Base-by-base conservation (phyloP, 164 flowering plant species). In the Magnolia officinalis region DNA sequence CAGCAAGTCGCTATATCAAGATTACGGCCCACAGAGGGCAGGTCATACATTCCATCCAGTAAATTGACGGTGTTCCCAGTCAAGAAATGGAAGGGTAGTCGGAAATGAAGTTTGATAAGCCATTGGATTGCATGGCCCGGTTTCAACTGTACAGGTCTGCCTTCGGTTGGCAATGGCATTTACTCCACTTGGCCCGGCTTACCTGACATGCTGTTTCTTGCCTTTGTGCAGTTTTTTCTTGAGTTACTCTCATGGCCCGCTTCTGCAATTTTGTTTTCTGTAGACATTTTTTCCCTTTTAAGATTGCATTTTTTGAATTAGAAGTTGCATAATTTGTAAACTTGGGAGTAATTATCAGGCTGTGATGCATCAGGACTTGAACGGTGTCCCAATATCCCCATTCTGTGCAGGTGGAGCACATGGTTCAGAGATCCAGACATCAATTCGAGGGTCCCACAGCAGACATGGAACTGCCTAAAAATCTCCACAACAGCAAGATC, bases 31-130 rank as follows among this genome's bases (percentile, higher is more conserved):
- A 73, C 87, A 50, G 90, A 87, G 50, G 75, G 78, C 52, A 81
- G 86, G 66, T 72, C 78, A n/a, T 67, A 69, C 51, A 78, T 69
- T 8, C 59, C 88, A 67, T 78, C 75, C 64, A 80, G 78, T 52
- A 90, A 88, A 77, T 77, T 90, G 23, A 89, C 91, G 9, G 78
- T 93, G 9, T 82, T 89, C 79, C 93, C 92, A 4, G 85, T 93
- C 51, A 92, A 90, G 75, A 90, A 86, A 71, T 83, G 86, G 85
- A 94, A 87, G 83, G 67, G 86, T 11, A 31, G 82, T 45, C 64
- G 86, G 23, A 88, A 85, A 78, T 87, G 79, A 84, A 55, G 64
- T 37, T 70, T 19, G 58, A 50, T 50, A 21, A 18, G 55, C 26
- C 31, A 72, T 23, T 23, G 9, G 19, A 50, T n/a, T 19, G 37